A percentile compares a stretch with the other conserved stretches of the same genome.
Evolutionary conservation across 106 monocot species (phyloP).

Genomic region (Acorus gramineus): DNA sequence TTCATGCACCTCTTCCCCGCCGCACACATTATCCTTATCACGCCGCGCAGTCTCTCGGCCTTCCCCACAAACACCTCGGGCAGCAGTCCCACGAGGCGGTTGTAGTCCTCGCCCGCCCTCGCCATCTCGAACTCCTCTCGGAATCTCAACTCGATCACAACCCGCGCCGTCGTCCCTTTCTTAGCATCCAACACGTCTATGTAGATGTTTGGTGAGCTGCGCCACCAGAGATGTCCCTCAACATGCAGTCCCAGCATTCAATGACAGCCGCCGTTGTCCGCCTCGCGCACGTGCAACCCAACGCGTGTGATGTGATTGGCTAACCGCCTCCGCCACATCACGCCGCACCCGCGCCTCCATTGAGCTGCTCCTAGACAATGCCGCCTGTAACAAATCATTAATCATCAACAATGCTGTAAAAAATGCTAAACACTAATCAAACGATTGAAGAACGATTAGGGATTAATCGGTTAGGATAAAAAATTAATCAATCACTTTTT

Average conservation of each 20-base stretch:
- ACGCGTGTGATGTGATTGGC: constrained; percentile 11
- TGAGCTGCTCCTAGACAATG: constrained; percentile 34
- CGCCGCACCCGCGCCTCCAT: constrained; percentile 35
- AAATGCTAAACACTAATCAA: no score
- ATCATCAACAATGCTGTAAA: neutral
- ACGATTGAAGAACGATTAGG: no score
- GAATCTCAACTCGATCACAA: constrained; percentile 70
- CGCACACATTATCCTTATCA: constrained; percentile 62
- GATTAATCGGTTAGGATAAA: no score
- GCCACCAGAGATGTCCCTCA: constrained; percentile 40
- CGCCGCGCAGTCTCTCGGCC: constrained; percentile 34
- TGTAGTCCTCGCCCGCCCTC: constrained; percentile 51
- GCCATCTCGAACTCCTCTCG: constrained; percentile 79
- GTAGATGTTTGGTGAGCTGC: constrained; percentile 48
- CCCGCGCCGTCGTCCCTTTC: constrained; percentile 23
- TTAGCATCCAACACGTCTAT: constrained; percentile 50
- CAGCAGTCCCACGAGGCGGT: constrained; percentile 36
- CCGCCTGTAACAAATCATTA: constrained; percentile 19
- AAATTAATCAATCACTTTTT: no score
- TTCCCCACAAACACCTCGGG: constrained; percentile 86
- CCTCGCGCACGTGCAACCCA: constrained; percentile 26
- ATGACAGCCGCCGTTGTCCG: neutral
- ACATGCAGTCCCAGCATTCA: constrained; percentile 31
- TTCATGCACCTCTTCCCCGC: constrained; percentile 86
- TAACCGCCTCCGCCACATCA: constrained; percentile 24